Base-by-base conservation (phyloP, 2,329 filamentous ascomycete species). In the Penicillium nordicum region DNA sequence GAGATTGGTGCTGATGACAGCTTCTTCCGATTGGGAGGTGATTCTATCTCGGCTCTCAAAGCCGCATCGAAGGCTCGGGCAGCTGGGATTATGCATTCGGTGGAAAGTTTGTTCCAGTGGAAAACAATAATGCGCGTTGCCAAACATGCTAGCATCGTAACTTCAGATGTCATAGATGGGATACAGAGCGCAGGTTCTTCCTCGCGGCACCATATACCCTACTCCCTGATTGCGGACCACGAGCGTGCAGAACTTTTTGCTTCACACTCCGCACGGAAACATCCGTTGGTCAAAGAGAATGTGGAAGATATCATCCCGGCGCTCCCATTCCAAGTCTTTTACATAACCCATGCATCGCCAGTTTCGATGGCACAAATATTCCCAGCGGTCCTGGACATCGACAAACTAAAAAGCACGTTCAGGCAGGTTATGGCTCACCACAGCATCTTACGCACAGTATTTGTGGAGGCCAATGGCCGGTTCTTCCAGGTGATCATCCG, bases 11-110 rank as follows among this genome's bases (percentile, higher is more conserved):
- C 21, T 11, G 45, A 58, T 5, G 51, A 55, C 16, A 60, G 34
- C 41, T 60, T 60, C 51, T 60, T 60, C 55, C 51, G 12, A 16
- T 25, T 60, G 5, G 57, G 57, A 2, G 57, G 55, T 18, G 57
- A 58, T 36, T 60, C 55, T 1, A 60, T 57, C 45, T 27, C 36
- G 7, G 57, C 55, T 18, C 44, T 60, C 18, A 42, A 57, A 45
- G 45, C 49, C 2, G 36, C 50, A 11, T 43, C 57, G 4, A 38
- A 27, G 11, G 56, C 52, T 29, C 52, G 56, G 8, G 51, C 23
- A 18, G 52, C 43, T 11, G 52, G 51, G 11, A 55, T 43, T 27
- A 9, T 16, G 41, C 23, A 43, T 43, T 27, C 50, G n/a, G 55
- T 57, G 12, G 50, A 29, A 5, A 44, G 48, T 38, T 36, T 57